These are phyloP conservation scores for Ascochyta rabiei DNA, from an alignment of 2,329 filamentous ascomycete species.

Conservation along the genomic window DNA sequence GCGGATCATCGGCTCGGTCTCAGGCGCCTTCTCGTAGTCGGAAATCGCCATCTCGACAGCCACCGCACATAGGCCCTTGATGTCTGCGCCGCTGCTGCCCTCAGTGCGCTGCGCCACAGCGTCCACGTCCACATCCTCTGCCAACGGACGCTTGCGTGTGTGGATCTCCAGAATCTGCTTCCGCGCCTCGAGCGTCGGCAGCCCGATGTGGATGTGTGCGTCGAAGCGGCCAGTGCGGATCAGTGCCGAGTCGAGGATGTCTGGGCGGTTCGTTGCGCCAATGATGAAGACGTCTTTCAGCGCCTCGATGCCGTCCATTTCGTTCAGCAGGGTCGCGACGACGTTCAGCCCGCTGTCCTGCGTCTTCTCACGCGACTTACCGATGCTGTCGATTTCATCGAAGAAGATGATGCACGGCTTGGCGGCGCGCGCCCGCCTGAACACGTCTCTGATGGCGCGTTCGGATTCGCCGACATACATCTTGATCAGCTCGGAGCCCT, in stretches of 20 bases:
- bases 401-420: conserved; percentile 95
- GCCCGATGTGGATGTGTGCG: conserved; percentile 81
- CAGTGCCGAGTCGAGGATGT: conserved; percentile 83
- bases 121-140: conserved; percentile 68
- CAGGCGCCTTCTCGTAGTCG: conserved; percentile 35
- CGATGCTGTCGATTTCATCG: conserved; percentile 92
- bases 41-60: conserved; percentile 47
- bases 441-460: conserved; percentile 81
- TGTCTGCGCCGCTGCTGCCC: conserved; percentile 85
- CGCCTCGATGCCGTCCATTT: conserved; percentile 93
- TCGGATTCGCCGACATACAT: conserved; percentile 98
- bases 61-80: conserved; percentile 63
- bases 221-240: conserved; percentile 87
- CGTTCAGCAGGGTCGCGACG: conserved; percentile 85
- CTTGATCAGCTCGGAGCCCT: conserved; percentile 89
- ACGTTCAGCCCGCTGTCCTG: conserved; percentile 73
- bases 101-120: conserved; percentile 69
- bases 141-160: conserved; percentile 65
- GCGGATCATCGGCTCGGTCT: conserved; percentile 39
- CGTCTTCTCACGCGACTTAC: conserved; percentile 59
- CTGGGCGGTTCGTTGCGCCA: conserved; percentile 89
- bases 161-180: conserved; percentile 77
- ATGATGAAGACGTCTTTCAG: conserved; percentile 84
- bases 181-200: conserved; percentile 74
- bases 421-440: conserved; percentile 82